Percentiles rank a stretch among this genome's conserved stretches.
Evolutionary conservation across 768 basidiomycete species (phyloP).

Genomic region (Xerocomus potaroensis): DNA sequence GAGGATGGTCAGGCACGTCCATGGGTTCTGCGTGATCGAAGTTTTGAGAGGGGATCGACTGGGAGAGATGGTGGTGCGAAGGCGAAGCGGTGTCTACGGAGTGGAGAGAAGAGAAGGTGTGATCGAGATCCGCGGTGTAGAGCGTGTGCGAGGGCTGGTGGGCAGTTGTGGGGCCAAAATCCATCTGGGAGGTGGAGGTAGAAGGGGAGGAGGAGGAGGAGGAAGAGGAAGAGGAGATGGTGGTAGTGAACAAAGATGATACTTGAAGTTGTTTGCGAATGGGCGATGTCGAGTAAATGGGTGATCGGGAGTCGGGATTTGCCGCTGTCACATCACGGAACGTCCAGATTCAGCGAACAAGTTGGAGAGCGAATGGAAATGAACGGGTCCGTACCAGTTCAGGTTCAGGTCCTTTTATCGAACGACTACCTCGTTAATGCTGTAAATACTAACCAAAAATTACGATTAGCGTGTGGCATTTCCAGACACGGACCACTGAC

Average conservation of each 20-base stretch:
- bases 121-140: conserved; percentile 58
- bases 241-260: conserved; percentile 37
- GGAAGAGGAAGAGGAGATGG: conserved; percentile 28
- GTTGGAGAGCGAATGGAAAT: conserved; percentile 10
- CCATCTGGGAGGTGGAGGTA: conserved; percentile 47
- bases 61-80: conserved; percentile 34
- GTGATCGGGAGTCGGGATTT: conserved; percentile 59
- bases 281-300: conserved; percentile 36
- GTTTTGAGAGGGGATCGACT: conserved; percentile 35
- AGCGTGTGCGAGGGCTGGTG: conserved; percentile 38
- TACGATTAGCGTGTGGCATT: conserved; percentile 17
- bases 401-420: no score
- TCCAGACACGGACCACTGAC: conserved; percentile 19
- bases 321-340: conserved; percentile 41
- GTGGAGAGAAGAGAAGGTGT: conserved; percentile 45
- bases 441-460: conserved; percentile 8
- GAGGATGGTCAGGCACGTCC: conserved; percentile 52
- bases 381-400: conserved; percentile 30
- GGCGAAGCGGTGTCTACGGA: conserved; percentile 36
- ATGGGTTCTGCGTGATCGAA: conserved; percentile 53
- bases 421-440: no score
- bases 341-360: conserved; percentile 39
- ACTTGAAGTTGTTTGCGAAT: conserved; percentile 25
- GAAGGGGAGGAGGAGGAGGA: conserved; percentile 25
- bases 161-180: conserved; percentile 40